phyloP scores from a whole-genome alignment of 257 asterid genomes.

The Lycium ferocissimum region DNA sequence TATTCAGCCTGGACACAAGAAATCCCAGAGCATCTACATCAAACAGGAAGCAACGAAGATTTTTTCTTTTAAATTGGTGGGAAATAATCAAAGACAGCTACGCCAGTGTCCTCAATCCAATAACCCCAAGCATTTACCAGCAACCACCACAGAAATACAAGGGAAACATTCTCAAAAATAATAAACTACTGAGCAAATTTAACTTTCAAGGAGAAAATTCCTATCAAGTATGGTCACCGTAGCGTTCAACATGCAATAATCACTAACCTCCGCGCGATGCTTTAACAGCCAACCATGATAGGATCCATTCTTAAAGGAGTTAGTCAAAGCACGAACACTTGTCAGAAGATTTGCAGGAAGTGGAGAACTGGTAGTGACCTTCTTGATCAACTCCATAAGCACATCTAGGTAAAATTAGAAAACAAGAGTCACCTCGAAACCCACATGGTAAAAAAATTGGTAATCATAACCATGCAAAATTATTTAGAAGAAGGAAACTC shows the following conservation, averaged over 20 bases:
- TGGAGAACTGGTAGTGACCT: slow-evolving; percentile 75
- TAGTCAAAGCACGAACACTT: slow-evolving; percentile 82
- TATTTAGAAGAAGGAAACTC: slow-evolving; percentile 16
- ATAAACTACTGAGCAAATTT: neutral
- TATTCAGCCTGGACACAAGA: neutral
- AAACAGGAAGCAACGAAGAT: neutral
- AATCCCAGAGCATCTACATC: slow-evolving; percentile 7
- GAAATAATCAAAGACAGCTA: neutral
- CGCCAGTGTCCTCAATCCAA: slow-evolving; percentile 2
- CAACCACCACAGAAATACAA: neutral
- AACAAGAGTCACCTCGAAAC: slow-evolving; percentile 27
- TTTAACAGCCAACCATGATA: slow-evolving; percentile 70
- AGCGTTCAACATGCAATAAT: slow-evolving; percentile 21
- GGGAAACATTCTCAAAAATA: neutral
- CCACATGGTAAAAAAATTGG: neutral
- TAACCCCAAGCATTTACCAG: slow-evolving; percentile 4
- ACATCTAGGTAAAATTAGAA: slow-evolving; percentile 57
- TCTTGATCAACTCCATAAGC: slow-evolving; percentile 71
- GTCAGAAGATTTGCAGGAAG: slow-evolving; percentile 90
- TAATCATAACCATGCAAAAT: neutral
- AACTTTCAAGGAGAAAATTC: neutral
- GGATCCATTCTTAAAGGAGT: slow-evolving; percentile 69
- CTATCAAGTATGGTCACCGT: neutral
- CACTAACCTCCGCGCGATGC: slow-evolving; percentile 83
- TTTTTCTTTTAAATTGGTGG: neutral